Conservation (phyloP, 1,284 basidiomycete genomes). For the Sporisorium exsertum region DNA sequence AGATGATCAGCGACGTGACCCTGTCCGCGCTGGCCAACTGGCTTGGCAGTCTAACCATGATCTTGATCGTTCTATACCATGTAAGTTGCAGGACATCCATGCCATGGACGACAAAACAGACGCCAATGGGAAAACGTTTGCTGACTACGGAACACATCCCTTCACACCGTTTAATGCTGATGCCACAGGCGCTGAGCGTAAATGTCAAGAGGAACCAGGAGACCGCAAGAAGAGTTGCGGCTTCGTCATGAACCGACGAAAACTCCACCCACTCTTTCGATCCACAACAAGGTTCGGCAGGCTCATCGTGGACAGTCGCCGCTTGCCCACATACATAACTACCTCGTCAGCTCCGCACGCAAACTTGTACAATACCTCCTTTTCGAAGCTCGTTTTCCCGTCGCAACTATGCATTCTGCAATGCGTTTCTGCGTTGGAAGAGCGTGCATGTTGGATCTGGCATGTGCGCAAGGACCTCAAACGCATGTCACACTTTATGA, state of each 20-base stretch:
- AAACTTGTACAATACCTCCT: neutral
- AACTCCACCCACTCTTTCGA: neutral
- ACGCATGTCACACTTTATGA: too few relatives aligned
- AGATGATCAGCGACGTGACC: conserved; percentile 65
- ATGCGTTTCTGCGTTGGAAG: neutral
- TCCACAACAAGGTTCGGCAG: neutral
- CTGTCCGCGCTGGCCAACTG: conserved; percentile 64
- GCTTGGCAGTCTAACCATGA: conserved; percentile 63
- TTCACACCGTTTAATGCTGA: neutral
- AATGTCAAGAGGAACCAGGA: conserved; percentile 54
- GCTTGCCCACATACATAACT: neutral
- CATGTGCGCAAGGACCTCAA: too few relatives aligned
- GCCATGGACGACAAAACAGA: neutral
- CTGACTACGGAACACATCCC: neutral
- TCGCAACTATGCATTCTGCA: neutral
- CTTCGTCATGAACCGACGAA: conserved; percentile 13
- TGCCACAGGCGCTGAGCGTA: conserved; percentile 38
- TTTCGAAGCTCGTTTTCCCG: neutral
- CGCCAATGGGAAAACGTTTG: neutral
- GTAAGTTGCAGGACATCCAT: conserved; percentile 40
- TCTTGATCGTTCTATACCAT: conserved; percentile 64
- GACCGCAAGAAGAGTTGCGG: conserved; percentile 18
- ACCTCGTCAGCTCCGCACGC: neutral
- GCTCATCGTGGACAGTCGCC: conserved; percentile 8
- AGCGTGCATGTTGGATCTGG: too few relatives aligned